Percentiles rank a stretch among this genome's conserved stretches.
These are phyloP conservation scores for Cladosporium sp. DNA, from an alignment of 2,329 filamentous ascomycete genomes.

Conservation along the genomic window DNA sequence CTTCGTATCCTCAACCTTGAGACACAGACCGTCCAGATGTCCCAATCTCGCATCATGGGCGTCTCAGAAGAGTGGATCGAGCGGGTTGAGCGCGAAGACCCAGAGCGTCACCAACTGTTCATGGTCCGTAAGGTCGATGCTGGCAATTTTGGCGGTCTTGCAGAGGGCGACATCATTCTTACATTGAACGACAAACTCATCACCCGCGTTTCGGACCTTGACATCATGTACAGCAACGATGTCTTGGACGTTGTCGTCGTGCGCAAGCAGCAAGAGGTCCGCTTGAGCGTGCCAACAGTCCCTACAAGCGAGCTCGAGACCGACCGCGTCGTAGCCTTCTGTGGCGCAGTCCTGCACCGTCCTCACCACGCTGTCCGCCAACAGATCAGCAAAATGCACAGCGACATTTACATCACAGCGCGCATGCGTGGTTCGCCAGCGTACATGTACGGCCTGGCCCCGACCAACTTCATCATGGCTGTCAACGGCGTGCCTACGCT, in stretches of 20 bases:
- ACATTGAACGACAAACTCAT: constrained; percentile 90
- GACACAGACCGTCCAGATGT: constrained; percentile 94
- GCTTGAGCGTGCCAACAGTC: constrained; percentile 77
- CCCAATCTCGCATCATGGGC: constrained; percentile 94
- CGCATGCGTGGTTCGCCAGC: constrained; percentile 78
- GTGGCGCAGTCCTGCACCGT: constrained; percentile 86
- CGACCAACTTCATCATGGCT: constrained; percentile 96
- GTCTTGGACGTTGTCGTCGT: constrained; percentile 81
- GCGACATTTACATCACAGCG: constrained; percentile 92
- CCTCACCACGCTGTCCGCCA: constrained; percentile 96
- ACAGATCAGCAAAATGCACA: constrained; percentile 94
- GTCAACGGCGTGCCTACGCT: constrained; percentile 87
- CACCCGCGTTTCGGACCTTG: constrained; percentile 87
- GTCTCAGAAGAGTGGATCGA: constrained; percentile 95
- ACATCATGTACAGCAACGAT: constrained; percentile 93
- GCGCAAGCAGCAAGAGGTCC: constrained; percentile 77
- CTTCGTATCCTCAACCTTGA: constrained; percentile 92
- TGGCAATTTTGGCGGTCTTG: constrained; percentile 62
- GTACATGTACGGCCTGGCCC: constrained; percentile 87
- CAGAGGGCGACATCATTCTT: constrained; percentile 90
- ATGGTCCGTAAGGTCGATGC: constrained; percentile 92
- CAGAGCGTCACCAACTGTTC: constrained; percentile 92
- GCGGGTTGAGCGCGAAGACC: constrained; percentile 83
- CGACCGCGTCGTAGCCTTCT: constrained; percentile 88
- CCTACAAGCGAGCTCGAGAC: constrained; percentile 90